Evolutionary conservation across 1,284 basidiomycete genomes (phyloP).

Genomic region (Puccinia polysora): DNA sequence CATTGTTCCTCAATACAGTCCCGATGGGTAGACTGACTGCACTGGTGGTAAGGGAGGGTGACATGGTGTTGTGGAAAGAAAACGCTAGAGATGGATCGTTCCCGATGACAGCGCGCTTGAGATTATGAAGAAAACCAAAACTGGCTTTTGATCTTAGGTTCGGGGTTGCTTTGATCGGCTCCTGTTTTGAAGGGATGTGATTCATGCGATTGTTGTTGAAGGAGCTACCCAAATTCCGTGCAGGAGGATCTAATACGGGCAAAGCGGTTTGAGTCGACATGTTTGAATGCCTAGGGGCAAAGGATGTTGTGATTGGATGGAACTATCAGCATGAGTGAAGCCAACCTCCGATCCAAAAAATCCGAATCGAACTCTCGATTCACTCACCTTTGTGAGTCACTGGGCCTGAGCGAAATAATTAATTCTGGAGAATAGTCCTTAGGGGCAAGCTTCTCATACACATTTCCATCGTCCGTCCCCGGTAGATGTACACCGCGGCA

Average conservation of each 20-base stretch:
- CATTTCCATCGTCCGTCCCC: not conserved
- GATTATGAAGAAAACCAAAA: not conserved
- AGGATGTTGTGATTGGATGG: not conserved
- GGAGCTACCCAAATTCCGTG: not conserved
- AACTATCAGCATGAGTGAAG: not conserved
- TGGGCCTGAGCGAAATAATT: not conserved
- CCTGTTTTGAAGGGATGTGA: not conserved
- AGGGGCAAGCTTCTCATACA: not conserved
- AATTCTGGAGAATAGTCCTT: not conserved
- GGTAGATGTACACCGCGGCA: not conserved
- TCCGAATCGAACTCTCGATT: too few species aligned
- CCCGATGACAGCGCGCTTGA: conserved; percentile 5
- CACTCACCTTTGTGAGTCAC: not conserved
- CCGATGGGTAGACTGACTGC: conserved; percentile 22
- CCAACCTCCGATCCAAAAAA: too few species aligned
- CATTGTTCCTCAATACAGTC: conserved; percentile 23
- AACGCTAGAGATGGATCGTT: conserved; percentile 5
- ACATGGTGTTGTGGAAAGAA: conserved; percentile 6
- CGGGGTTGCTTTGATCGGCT: too few species aligned
- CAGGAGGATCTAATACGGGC: not conserved
- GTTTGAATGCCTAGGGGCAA: not conserved
- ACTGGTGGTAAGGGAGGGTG: conserved; percentile 1
- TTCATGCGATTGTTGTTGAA: not conserved
- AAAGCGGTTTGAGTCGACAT: conserved; percentile 18
- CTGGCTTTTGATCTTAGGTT: conserved; percentile 17